Conservation (phyloP, 768 basidiomycete genomes). For the Macrolepiota dolichaula region DNA sequence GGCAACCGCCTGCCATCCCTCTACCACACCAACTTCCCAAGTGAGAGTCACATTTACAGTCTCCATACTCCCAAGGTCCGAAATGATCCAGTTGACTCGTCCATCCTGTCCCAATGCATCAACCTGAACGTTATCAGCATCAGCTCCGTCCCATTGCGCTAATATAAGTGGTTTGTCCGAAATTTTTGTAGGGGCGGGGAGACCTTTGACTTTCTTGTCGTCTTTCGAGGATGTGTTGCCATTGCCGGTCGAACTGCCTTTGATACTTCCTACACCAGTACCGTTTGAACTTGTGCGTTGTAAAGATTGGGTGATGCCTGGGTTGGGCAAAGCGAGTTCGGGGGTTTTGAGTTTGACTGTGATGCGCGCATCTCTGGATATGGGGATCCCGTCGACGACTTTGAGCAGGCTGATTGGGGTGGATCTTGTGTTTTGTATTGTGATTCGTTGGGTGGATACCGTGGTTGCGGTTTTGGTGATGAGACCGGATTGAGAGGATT, state of each 20-base stretch:
- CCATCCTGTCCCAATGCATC: constrained; percentile 29
- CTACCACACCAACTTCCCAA: constrained; percentile 31
- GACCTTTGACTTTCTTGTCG: not conserved
- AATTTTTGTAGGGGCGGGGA: constrained; percentile 11
- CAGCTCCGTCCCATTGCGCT: constrained; percentile 30
- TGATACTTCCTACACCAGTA: not conserved
- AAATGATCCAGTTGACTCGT: constrained; percentile 31
- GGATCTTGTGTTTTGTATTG: constrained; percentile 26
- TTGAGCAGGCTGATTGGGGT: constrained; percentile 24
- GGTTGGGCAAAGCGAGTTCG: constrained; percentile 16
- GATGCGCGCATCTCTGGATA: constrained; percentile 29
- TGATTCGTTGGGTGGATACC: constrained; percentile 32
- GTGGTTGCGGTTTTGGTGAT: constrained; percentile 28
- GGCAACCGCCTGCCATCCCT: not conserved
- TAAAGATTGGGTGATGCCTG: not conserved
- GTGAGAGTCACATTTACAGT: constrained; percentile 28
- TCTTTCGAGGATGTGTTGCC: not conserved
- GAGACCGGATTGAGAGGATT: constrained; percentile 28
- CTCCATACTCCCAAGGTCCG: constrained; percentile 24
- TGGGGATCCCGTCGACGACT: constrained; percentile 33
- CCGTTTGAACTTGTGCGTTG: not conserved
- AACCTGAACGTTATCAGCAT: constrained; percentile 20
- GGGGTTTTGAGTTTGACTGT: constrained; percentile 29
- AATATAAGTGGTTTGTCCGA: constrained; percentile 21
- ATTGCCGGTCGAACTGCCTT: not conserved